Percentiles rank a stretch among this genome's conserved stretches.
phyloP scores from a whole-genome alignment of 768 basidiomycete species.

The Psilocybe tampanensis region DNA sequence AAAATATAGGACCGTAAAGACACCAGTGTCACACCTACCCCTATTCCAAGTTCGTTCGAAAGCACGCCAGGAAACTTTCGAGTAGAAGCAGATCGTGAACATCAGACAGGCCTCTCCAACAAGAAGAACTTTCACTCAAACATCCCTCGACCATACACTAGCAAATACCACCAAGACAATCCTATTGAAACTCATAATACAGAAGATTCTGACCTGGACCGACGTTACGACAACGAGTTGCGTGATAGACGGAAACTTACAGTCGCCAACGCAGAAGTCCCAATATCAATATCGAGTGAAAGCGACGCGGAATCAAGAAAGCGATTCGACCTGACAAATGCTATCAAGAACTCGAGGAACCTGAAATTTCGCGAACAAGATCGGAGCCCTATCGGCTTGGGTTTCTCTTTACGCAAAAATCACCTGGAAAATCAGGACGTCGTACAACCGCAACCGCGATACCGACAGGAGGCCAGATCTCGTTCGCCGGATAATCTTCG shows the following conservation, averaged over 20 bases:
- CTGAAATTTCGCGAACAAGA: neutral
- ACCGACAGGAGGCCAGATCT: neutral
- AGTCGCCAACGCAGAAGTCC: constrained; percentile 45
- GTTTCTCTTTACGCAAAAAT: constrained; percentile 20
- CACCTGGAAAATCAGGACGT: neutral
- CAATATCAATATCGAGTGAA: constrained; percentile 43
- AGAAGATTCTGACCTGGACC: constrained; percentile 49
- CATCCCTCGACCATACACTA: constrained; percentile 36
- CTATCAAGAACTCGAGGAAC: neutral
- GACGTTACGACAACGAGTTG: constrained; percentile 38
- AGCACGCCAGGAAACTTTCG: neutral
- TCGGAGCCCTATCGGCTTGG: constrained; percentile 23
- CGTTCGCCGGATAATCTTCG: neutral
- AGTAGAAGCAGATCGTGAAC: neutral
- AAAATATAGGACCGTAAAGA: constrained; percentile 1
- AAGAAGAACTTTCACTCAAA: constrained; percentile 25
- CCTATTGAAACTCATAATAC: constrained; percentile 22
- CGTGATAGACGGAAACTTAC: constrained; percentile 43
- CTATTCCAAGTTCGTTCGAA: neutral
- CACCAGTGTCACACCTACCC: neutral
- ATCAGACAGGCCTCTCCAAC: neutral
- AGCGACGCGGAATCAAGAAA: constrained; percentile 31
- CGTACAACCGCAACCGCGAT: neutral
- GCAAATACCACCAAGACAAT: constrained; percentile 22
- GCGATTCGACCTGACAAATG: neutral